Evolutionary conservation across 805 yeast species (phyloP).

Genomic region (Schizosaccharomyces osmophilus): DNA sequence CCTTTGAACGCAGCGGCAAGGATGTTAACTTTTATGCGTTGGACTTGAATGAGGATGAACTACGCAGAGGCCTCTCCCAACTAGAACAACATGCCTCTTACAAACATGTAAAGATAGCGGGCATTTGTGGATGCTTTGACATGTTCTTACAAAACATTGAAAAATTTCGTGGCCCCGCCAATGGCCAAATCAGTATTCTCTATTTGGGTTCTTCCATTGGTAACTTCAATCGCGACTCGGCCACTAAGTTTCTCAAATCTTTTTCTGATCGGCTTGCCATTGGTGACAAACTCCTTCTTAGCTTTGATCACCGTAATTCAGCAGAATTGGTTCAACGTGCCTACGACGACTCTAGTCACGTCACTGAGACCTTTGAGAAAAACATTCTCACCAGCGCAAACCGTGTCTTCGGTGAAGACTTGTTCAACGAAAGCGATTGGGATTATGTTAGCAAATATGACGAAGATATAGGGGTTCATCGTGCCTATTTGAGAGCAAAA

Average conservation of each 20-base stretch:
- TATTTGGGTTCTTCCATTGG: slow-evolving; percentile 11
- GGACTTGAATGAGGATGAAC: slow-evolving; percentile 7
- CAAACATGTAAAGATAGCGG: slow-evolving; percentile 4
- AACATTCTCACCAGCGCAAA: slow-evolving; percentile 8
- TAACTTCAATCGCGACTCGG: slow-evolving; percentile 7
- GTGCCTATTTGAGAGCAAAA: slow-evolving; percentile 7
- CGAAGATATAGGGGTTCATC: slow-evolving; percentile 7
- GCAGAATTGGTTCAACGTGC: slow-evolving; percentile 6
- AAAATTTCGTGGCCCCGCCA: neutral
- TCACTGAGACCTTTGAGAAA: slow-evolving; percentile 8
- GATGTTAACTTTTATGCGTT: slow-evolving; percentile 7
- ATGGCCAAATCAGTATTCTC: slow-evolving; percentile 4
- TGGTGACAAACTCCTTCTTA: slow-evolving; percentile 7
- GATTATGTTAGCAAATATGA: slow-evolving; percentile 7
- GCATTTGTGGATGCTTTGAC: slow-evolving; percentile 9
- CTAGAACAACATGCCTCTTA: neutral
- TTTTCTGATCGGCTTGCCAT: slow-evolving; percentile 4
- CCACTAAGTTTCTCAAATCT: slow-evolving; percentile 5
- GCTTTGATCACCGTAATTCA: slow-evolving; percentile 8
- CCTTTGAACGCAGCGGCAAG: slow-evolving; percentile 6
- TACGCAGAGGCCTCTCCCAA: slow-evolving; percentile 5
- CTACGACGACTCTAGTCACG: slow-evolving; percentile 8
- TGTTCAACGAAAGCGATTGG: slow-evolving; percentile 6
- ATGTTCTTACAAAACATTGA: slow-evolving; percentile 7
- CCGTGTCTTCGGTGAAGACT: slow-evolving; percentile 1